Evolutionary conservation across 129 eudicot species (phyloP).

Genomic region (Kitagawia praeruptora): DNA sequence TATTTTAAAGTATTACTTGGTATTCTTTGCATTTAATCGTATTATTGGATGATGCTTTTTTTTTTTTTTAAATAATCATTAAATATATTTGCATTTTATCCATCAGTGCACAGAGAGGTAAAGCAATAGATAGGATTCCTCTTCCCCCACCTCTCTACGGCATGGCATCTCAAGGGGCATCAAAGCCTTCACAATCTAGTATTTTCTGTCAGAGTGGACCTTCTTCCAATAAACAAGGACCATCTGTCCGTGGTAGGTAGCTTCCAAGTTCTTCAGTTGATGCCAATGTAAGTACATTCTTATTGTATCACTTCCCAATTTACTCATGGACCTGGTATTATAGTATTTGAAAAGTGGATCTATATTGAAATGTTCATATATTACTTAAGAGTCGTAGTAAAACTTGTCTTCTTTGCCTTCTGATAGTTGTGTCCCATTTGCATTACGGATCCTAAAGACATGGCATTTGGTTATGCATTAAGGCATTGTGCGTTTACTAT

Average conservation of each 20-base stretch:
- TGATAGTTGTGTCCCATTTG: slow-evolving; percentile 82
- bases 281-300: slow-evolving; percentile 35
- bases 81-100: slow-evolving; percentile 1
- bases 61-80: background rate
- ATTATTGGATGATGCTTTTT: background rate
- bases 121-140: slow-evolving; percentile 51
- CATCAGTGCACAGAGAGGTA: slow-evolving; percentile 57
- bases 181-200: slow-evolving; percentile 45
- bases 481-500: slow-evolving; percentile 83
- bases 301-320: background rate
- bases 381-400: background rate
- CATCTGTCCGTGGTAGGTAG: slow-evolving; percentile 17
- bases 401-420: background rate
- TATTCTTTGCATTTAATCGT: background rate
- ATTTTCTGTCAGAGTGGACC: slow-evolving; percentile 48
- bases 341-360: background rate
- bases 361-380: background rate
- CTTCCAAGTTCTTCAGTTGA: slow-evolving; percentile 38
- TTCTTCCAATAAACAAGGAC: slow-evolving; percentile 22
- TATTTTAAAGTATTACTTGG: slow-evolving; percentile 50
- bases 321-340: background rate
- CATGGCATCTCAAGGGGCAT: slow-evolving; percentile 32
- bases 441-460: slow-evolving; percentile 50
- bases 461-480: slow-evolving; percentile 89
- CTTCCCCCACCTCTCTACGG: slow-evolving; percentile 82